A percentile compares a stretch with the other conserved stretches of the same genome.
phyloP scores from a whole-genome alignment of 2,329 filamentous ascomycete genomes.

The Ophiostoma novo-ulmi region DNA sequence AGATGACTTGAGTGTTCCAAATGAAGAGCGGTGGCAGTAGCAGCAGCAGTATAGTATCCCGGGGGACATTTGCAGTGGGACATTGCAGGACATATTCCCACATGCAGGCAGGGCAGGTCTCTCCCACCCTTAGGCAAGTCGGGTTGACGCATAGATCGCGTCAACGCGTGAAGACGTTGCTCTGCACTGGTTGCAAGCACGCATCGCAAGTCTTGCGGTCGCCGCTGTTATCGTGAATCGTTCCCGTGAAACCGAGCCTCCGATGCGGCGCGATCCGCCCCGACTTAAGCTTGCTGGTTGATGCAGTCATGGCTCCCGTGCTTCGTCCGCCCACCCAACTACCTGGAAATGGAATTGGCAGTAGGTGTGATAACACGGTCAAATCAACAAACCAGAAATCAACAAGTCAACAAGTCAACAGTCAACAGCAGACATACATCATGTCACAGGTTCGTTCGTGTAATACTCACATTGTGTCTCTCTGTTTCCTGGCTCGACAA shows the following conservation, averaged over 20 bases:
- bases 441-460: constrained; percentile 16
- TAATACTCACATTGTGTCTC: constrained; percentile 15
- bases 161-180: background rate
- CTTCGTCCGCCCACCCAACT: background rate
- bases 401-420: background rate
- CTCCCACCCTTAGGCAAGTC: constrained; percentile 3
- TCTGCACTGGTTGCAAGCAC: background rate
- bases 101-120: constrained; percentile 12
- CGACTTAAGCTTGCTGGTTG: background rate
- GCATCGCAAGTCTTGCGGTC: background rate
- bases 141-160: background rate
- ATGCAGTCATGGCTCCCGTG: constrained; percentile 9
- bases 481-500: background rate
- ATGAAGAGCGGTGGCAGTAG: constrained; percentile 31
- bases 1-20: constrained; percentile 24
- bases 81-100: background rate
- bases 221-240: background rate
- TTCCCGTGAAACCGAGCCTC: constrained; percentile 19
- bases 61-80: background rate
- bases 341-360: constrained; percentile 1
- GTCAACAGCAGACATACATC: background rate
- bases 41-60: constrained; percentile 54
- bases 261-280: background rate
- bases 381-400: background rate
- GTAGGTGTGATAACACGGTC: background rate